Evolutionary conservation across 805 yeast genomes (phyloP), one percentile per base, ranked within the genome.

Genomic region (Saturnispora sanitii): DNA sequence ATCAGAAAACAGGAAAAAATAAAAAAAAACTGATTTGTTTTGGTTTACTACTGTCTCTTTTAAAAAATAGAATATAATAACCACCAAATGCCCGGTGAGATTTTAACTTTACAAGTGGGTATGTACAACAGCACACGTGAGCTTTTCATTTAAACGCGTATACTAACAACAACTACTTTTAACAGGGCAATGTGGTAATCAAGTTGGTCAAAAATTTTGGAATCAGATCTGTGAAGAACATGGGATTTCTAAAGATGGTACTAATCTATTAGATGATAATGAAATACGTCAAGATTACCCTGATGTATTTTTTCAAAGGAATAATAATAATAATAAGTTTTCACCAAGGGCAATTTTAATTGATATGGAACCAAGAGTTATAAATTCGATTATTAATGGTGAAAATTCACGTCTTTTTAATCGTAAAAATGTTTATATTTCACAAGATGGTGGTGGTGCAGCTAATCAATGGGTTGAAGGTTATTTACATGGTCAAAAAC

Each of bases 401-500:
- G 21, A 30, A 22, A 32, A 42, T 15, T 35, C 27, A 6, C 37
- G 77, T 23, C 68, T 92, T 65, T 84, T 85, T 64, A 83, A 88
- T 54, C 86, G 94, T 0, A 72, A 94, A 49, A 87, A 85, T 55
- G 62, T 84, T 4, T 88, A 83, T 62, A 65, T 83, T 19, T 76
- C 90, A 21, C 70, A 77, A n/a, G 77, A 77, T 15, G 96, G 95
- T 4, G 72, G 79, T 17, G 96, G 97, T 4, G 97, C 98, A 0
- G 98, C 95, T 16, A 92, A 92, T 60, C 86, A 86, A 47, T 92
- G 97, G 96, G 83, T 87, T 1, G 79, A 78, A 18, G 99, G 99
- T 2, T 86, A 84, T 54, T 69, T 73, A 30, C 79, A 80, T 45
- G 96, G 92, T 0, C 68, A 71, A 23, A 64, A 66, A 34, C 73